Percentiles rank a stretch among this genome's conserved stretches.
phyloP scores from a whole-genome alignment of 768 basidiomycete genomes.

The Gloeostereum incarnatum region DNA sequence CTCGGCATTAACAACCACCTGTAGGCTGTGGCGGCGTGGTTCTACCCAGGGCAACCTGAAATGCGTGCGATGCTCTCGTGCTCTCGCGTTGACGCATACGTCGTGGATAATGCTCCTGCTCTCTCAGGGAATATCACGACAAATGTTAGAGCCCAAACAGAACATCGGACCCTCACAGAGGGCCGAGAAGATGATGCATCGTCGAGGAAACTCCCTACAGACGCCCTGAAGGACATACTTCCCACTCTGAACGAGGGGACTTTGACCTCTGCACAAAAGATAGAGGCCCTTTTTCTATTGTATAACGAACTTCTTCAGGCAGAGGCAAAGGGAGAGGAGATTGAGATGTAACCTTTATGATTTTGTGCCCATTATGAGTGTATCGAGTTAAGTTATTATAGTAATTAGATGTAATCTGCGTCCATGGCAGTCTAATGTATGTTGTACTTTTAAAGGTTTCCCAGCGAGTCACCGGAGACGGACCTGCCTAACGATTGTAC shows the following conservation, averaged over 20 bases:
- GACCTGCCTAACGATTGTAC: constrained; percentile 46
- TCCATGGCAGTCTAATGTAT: too few relatives aligned
- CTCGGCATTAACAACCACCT: not conserved
- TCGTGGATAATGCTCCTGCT: not conserved
- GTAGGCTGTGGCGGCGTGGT: constrained; percentile 20
- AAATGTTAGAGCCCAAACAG: not conserved
- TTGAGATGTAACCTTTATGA: too few relatives aligned
- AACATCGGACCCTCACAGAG: not conserved
- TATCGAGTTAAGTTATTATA: not conserved
- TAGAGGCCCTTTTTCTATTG: too few relatives aligned
- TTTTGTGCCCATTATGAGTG: too few relatives aligned
- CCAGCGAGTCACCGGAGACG: constrained; percentile 31
- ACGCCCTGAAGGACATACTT: not conserved
- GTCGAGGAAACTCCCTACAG: constrained; percentile 2
- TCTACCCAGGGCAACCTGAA: constrained; percentile 25
- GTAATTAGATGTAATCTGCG: not conserved
- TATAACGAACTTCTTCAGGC: too few relatives aligned
- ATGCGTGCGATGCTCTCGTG: constrained; percentile 18
- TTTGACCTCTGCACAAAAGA: too few relatives aligned
- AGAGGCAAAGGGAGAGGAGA: too few relatives aligned
- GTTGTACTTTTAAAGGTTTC: too few relatives aligned
- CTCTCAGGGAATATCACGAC: not conserved
- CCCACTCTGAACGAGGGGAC: not conserved
- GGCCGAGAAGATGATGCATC: not conserved
- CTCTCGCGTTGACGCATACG: constrained; percentile 6